Evolutionary conservation across 805 yeast genomes (phyloP), one percentile per base, ranked within the genome.

Genomic region (Lipomyces spencermartinsiae): DNA sequence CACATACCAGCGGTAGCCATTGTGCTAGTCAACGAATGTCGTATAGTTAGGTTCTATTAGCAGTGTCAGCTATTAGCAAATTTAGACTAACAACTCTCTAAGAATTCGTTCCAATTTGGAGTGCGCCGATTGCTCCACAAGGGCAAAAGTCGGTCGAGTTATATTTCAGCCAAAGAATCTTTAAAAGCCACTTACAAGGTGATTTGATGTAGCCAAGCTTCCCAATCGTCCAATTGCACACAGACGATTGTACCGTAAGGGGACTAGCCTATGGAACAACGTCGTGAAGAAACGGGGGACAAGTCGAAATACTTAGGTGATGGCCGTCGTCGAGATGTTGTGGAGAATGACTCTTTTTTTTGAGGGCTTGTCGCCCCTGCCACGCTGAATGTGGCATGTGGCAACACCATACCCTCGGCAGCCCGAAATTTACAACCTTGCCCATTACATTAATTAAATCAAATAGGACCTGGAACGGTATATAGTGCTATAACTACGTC

Each of bases 1-100:
- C n/a, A n/a, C 49, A 43, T 43, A 43, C 49, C 49, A 43, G 49
- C 22, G 49, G 66, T 55, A 9, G 69, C 59, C 69, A 66, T 66
- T n/a, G 51, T 66, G 56, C 67, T 16, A 51, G 10, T 31, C n/a
- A 63, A 19, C 8, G n/a, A 35, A n/a, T 34, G 14, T n/a, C 49
- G 57, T 22, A 16, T 16, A 6, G 7, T 31, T 14, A 14, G 29
- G 22, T 62, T 49, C 65, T 62, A 43, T 43, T 43, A 8, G 19
- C 49, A 43, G 19, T 43, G 49, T 43, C 22, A 43, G 49, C n/a
- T 43, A 6, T 43, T 9, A 16, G 8, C 7, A 43, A 43, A 16
- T 43, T 43, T 43, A 4, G 22, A n/a, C 49, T 7, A 43, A n/a
- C 22, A n/a, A 16, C 49, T 43, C 49, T 43, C 22, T 16, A 16